Conservation (phyloP, 176 grass and related monocot genomes). For the Oryza meridionalis region DNA sequence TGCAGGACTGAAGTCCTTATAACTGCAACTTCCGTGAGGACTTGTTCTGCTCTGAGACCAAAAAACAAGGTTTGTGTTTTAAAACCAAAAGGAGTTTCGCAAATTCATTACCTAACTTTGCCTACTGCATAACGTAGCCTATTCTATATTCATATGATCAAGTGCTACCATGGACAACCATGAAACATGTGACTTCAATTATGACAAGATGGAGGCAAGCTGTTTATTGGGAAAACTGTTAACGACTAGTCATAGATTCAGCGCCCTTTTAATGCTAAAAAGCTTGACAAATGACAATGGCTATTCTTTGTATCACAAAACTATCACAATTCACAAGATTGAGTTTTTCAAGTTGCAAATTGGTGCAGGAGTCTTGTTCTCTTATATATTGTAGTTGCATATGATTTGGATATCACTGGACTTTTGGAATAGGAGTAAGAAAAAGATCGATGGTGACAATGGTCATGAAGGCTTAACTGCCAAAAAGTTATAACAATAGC, state of each 20-base stretch:
- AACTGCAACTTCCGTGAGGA: neutral
- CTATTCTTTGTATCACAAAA: conserved; percentile 6
- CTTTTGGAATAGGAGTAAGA: conserved; percentile 20
- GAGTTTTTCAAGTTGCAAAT: conserved; percentile 29
- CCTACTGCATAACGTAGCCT: neutral
- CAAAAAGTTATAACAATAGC: neutral
- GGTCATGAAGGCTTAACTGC: neutral
- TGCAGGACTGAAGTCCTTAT: conserved; percentile 1
- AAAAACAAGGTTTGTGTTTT: neutral
- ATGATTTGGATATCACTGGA: neutral
- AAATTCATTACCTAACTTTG: neutral
- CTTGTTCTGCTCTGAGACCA: neutral
- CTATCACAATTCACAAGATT: conserved; percentile 32
- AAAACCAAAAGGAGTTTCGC: neutral
- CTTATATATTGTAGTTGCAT: neutral
- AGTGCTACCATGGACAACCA: conserved; percentile 20
- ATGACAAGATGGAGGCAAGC: neutral
- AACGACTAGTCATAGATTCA: conserved; percentile 21
- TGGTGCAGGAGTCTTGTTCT: neutral
- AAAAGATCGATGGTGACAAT: too few species aligned
- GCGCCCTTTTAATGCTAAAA: conserved; percentile 18
- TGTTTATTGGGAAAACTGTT: conserved; percentile 35
- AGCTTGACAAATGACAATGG: neutral
- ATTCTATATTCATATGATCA: conserved; percentile 11
- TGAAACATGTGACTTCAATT: conserved; percentile 40